phyloP scores from a whole-genome alignment of 495 filamentous ascomycete genomes.

The Penicillium crystallinum region DNA sequence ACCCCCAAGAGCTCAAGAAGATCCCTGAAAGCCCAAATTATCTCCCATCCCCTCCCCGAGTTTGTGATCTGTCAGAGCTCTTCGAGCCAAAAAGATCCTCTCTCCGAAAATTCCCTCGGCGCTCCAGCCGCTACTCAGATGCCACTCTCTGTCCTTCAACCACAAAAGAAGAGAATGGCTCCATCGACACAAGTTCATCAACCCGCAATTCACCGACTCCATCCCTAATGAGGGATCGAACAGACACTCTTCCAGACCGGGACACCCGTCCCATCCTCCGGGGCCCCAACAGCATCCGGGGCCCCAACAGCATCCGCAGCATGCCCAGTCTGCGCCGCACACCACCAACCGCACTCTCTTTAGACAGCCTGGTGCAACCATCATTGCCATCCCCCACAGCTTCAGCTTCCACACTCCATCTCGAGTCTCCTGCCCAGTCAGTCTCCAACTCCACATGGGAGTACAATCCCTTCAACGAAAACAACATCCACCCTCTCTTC shows the following conservation, averaged over 20 bases:
- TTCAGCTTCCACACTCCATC: constrained; percentile 18
- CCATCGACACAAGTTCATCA: constrained; percentile 22
- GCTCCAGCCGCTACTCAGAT: constrained; percentile 34
- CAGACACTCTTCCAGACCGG: background rate
- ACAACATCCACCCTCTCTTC: constrained; percentile 83
- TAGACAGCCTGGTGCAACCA: constrained; percentile 24
- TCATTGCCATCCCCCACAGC: constrained; percentile 13
- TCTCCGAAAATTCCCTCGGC: constrained; percentile 26
- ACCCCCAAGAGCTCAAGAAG: constrained; percentile 27
- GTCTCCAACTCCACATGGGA: constrained; percentile 8
- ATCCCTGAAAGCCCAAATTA: constrained; percentile 14
- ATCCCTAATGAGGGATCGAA: constrained; percentile 8
- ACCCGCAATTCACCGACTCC: constrained; percentile 10
- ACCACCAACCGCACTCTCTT: constrained; percentile 20
- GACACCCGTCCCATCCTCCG: constrained; percentile 14
- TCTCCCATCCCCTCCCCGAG: constrained; percentile 6
- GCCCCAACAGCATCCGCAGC: constrained; percentile 16
- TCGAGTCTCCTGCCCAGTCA: constrained; percentile 13
- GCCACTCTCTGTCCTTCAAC: constrained; percentile 28
- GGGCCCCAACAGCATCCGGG: constrained; percentile 14
- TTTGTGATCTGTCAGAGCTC: constrained; percentile 9
- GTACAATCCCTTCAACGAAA: constrained; percentile 44
- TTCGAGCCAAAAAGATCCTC: constrained; percentile 21
- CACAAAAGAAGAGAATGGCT: constrained; percentile 21
- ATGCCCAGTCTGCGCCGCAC: constrained; percentile 21